phyloP scores from a whole-genome alignment of 331 rosid species.

The Arachis monticola region DNA sequence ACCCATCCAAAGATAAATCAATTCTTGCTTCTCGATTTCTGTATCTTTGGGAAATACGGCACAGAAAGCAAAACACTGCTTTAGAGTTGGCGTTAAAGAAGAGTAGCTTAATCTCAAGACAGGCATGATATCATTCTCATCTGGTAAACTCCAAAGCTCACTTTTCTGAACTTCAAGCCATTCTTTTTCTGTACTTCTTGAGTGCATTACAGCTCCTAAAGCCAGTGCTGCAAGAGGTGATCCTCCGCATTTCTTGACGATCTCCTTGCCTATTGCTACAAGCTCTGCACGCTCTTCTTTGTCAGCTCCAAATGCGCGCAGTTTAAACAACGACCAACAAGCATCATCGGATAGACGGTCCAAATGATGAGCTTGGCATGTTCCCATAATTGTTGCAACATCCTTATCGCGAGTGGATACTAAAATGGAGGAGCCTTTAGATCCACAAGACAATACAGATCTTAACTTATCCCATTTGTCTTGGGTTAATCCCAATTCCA shows the following conservation, averaged over 20 bases:
- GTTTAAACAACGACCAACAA: no score
- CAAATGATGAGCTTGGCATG: no score
- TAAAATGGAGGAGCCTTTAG: constrained; percentile 10
- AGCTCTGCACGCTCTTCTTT: no score
- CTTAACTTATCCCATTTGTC: constrained; percentile 1
- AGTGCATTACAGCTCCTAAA: no score
- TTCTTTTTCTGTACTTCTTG: no score
- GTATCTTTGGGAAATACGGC: constrained; percentile 30
- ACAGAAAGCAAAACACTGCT: constrained; percentile 17
- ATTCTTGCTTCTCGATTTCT: background rate
- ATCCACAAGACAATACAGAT: background rate
- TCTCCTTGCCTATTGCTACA: no score
- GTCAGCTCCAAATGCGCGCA: no score
- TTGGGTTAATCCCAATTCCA: no score
- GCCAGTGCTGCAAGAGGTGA: no score
- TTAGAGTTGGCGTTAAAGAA: background rate
- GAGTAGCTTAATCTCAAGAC: constrained; percentile 21
- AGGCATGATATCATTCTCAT: background rate
- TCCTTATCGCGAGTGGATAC: constrained; percentile 24
- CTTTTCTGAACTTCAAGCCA: no score
- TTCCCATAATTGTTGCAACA: background rate
- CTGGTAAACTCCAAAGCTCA: background rate
- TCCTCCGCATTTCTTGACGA: no score
- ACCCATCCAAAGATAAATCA: constrained; percentile 18
- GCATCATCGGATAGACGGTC: no score